A percentile compares a stretch with the other conserved stretches of the same genome.
These are phyloP conservation scores for Leersia perrieri DNA, from an alignment of 176 grass and related monocot species.

Conservation along the genomic window DNA sequence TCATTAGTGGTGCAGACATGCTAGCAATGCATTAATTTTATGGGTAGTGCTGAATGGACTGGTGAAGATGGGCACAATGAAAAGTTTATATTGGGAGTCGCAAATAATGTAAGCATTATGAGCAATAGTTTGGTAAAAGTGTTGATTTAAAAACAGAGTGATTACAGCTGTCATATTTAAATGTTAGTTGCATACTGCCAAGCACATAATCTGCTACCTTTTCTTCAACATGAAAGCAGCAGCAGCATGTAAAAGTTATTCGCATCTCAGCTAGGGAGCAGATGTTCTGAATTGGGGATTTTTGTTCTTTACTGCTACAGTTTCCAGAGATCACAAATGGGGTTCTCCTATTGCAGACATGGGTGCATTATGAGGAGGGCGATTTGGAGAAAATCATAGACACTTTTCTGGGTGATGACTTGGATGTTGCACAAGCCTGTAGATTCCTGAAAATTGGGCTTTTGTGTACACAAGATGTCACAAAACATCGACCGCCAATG, in stretches of 20 bases:
- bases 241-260: neutral
- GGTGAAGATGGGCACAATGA: neutral
- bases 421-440: constrained; percentile 62
- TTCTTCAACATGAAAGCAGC: neutral
- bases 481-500: constrained; percentile 65
- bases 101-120: neutral
- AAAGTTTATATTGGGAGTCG: neutral
- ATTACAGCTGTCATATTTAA: neutral
- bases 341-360: constrained; percentile 81
- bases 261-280: constrained; percentile 15
- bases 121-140: neutral
- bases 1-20: neutral
- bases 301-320: constrained; percentile 53
- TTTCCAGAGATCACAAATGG: constrained; percentile 64
- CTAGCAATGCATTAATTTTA: neutral
- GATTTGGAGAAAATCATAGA: constrained; percentile 57
- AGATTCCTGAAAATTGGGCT: constrained; percentile 73
- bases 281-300: constrained; percentile 25
- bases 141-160: neutral
- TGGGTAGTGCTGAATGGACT: neutral
- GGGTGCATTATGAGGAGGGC: constrained; percentile 63
- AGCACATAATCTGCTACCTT: constrained; percentile 10
- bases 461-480: constrained; percentile 75
- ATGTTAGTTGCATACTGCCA: neutral
- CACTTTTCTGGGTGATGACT: constrained; percentile 51